Evolutionary conservation across 305 asterid species (phyloP).

Genomic region (Coffea humblotiana): DNA sequence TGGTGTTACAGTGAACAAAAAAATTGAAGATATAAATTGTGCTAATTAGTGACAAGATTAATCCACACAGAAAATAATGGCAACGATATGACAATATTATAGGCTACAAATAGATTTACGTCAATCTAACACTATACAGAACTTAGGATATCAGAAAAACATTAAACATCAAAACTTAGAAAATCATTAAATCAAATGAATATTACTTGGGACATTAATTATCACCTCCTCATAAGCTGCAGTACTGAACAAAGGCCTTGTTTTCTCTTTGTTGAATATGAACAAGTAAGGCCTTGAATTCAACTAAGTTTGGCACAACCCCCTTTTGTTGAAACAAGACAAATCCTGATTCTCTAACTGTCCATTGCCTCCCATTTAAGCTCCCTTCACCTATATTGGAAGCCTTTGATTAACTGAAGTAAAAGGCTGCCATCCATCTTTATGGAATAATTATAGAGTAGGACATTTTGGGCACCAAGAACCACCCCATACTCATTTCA

Average conservation of each 20-base stretch:
- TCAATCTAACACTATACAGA: background rate
- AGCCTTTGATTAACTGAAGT: background rate
- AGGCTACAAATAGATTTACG: background rate
- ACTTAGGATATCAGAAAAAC: background rate
- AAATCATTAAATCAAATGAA: background rate
- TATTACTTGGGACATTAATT: background rate
- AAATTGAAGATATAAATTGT: background rate
- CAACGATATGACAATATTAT: background rate
- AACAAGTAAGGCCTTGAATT: background rate
- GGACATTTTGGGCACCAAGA: conserved; percentile 9
- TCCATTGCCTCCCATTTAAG: background rate
- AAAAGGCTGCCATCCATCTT: conserved; percentile 10
- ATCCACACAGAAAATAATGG: background rate
- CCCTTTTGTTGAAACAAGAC: background rate
- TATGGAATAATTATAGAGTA: background rate
- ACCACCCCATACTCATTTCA: background rate
- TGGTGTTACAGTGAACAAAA: background rate
- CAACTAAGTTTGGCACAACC: background rate
- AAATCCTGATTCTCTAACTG: conserved; percentile 6
- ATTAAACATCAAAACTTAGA: background rate
- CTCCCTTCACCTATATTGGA: background rate
- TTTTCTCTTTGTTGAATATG: background rate
- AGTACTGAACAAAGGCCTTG: background rate
- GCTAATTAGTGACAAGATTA: background rate
- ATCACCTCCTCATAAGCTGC: background rate